A percentile compares a stretch with the other conserved stretches of the same genome.
phyloP scores from a whole-genome alignment of 495 filamentous ascomycete species.

The Aspergillus coremiiformis region DNA sequence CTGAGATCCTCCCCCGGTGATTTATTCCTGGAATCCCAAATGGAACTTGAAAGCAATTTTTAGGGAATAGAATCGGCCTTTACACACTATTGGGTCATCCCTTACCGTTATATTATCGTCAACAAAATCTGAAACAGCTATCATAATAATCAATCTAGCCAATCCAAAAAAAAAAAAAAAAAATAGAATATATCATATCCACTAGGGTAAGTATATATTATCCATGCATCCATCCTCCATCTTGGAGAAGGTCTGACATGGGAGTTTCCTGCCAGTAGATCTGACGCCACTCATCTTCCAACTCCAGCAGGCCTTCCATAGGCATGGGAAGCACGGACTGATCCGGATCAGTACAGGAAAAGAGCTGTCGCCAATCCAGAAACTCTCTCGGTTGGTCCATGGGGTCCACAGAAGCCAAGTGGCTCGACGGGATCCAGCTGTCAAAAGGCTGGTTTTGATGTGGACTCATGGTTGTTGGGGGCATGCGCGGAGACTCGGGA shows the following conservation, averaged over 20 bases:
- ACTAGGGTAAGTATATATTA: neutral
- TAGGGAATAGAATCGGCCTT: too few relatives aligned
- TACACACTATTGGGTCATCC: too few relatives aligned
- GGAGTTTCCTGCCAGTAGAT: constrained; percentile 43
- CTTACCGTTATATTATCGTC: neutral
- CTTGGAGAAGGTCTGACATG: constrained; percentile 39
- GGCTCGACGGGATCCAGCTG: constrained; percentile 29
- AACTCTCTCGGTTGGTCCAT: constrained; percentile 33
- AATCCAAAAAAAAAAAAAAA: neutral
- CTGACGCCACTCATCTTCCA: constrained; percentile 45
- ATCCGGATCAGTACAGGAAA: constrained; percentile 38
- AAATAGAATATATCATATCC: neutral
- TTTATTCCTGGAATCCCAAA: too few relatives aligned
- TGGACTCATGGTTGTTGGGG: constrained; percentile 19
- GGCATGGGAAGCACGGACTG: constrained; percentile 34
- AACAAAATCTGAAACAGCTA: neutral
- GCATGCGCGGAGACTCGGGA: constrained; percentile 24
- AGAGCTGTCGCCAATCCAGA: constrained; percentile 42
- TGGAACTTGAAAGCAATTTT: too few relatives aligned
- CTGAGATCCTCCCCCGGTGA: too few relatives aligned
- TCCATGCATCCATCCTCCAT: constrained; percentile 35
- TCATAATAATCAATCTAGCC: neutral
- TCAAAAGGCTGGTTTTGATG: constrained; percentile 30
- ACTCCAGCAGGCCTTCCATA: constrained; percentile 34
- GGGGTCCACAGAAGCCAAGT: constrained; percentile 22